Evolutionary conservation across 805 yeast species (phyloP).

Genomic region (Ogataea wickerhamii): DNA sequence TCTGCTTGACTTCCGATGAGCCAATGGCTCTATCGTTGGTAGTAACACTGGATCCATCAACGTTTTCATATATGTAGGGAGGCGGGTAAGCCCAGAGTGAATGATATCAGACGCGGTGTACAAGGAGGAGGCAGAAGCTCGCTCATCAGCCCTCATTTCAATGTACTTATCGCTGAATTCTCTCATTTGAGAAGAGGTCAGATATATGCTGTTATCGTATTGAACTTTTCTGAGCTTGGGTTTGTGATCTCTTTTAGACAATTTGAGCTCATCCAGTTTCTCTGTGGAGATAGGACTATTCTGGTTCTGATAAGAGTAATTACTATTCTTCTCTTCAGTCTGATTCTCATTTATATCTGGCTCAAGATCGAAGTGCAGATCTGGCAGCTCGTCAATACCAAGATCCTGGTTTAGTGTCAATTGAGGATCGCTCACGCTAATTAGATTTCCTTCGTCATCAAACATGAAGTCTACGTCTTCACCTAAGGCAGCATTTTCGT

Average conservation of each 20-base stretch:
- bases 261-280: background rate
- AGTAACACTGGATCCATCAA: slow-evolving; percentile 5
- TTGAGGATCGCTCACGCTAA: slow-evolving; percentile 5
- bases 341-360: background rate
- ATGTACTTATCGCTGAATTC: slow-evolving; percentile 14
- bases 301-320: background rate
- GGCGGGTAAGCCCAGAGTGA: background rate
- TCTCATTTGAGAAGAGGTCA: slow-evolving; percentile 15
- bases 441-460: slow-evolving; percentile 16
- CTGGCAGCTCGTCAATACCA: slow-evolving; percentile 4
- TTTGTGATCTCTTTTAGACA: background rate
- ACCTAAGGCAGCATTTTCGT: slow-evolving; percentile 1
- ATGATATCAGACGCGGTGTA: background rate
- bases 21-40: background rate
- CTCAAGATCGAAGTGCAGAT: slow-evolving; percentile 7
- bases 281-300: background rate
- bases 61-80: slow-evolving; percentile 10
- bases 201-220: slow-evolving; percentile 13
- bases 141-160: slow-evolving; percentile 6
- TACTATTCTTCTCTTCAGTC: background rate
- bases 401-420: slow-evolving; percentile 8
- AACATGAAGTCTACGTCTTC: slow-evolving; percentile 15
- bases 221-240: slow-evolving; percentile 10
- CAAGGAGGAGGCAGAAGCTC: background rate
- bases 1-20: slow-evolving; percentile 12